A percentile compares a stretch with the other conserved stretches of the same genome.
These are phyloP conservation scores for Tagetes patula DNA, from an alignment of 129 eudicot genomes.

Conservation along the genomic window DNA sequence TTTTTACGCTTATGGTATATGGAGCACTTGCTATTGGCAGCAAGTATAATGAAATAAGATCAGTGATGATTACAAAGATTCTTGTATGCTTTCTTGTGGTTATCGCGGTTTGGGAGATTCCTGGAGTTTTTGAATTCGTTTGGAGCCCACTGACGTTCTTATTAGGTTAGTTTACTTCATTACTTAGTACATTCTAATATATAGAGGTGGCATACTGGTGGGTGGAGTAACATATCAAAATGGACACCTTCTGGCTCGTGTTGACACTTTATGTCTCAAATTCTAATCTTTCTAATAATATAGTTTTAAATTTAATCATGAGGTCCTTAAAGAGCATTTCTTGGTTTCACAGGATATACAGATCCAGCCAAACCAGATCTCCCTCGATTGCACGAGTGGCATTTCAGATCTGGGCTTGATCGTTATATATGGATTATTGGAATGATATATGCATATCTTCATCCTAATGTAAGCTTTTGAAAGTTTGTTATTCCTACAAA, in stretches of 20 bases:
- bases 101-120: slow-evolving; percentile 80
- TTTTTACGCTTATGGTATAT: slow-evolving; percentile 88
- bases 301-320: background rate
- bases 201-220: background rate
- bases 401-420: slow-evolving; percentile 94
- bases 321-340: slow-evolving; percentile 15
- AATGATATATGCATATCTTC: slow-evolving; percentile 91
- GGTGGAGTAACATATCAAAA: background rate
- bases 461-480: slow-evolving; percentile 73
- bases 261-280: background rate
- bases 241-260: background rate
- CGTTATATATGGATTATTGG: slow-evolving; percentile 95
- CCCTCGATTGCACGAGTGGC: slow-evolving; percentile 94
- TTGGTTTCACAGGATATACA: slow-evolving; percentile 59
- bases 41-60: slow-evolving; percentile 80
- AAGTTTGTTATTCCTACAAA: background rate
- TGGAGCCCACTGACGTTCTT: slow-evolving; percentile 76
- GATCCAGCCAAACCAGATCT: slow-evolving; percentile 96
- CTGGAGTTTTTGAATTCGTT: slow-evolving; percentile 75
- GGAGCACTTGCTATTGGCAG: slow-evolving; percentile 90
- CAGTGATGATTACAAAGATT: slow-evolving; percentile 72
- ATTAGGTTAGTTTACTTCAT: slow-evolving; percentile 52
- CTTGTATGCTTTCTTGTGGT: slow-evolving; percentile 68
- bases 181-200: background rate
- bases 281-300: background rate